Conservation (phyloP, 2,329 filamentous ascomycete species). For the Orbilia brochopaga region DNA sequence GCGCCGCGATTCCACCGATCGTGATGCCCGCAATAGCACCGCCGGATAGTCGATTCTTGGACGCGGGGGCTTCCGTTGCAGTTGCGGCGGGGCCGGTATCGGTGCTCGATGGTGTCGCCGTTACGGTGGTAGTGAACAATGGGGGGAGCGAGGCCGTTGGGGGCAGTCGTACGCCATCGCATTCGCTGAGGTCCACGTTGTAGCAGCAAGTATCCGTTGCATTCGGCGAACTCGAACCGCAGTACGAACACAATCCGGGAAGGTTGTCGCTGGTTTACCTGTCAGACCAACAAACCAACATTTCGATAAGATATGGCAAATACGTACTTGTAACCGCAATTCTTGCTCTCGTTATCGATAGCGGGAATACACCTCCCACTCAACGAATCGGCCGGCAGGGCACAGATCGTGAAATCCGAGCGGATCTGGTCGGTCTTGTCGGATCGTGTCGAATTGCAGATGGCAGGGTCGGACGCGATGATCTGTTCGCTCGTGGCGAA, state of each 20-base stretch:
- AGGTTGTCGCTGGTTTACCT: constrained; percentile 60
- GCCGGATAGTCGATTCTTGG: constrained; percentile 68
- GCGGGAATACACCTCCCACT: constrained; percentile 76
- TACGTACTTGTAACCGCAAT: constrained; percentile 76
- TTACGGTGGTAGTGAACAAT: constrained; percentile 63
- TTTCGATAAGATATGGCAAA: constrained; percentile 61
- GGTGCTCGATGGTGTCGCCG: constrained; percentile 60
- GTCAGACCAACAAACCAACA: constrained; percentile 56
- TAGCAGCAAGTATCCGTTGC: constrained; percentile 95
- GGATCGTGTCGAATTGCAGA: constrained; percentile 72
- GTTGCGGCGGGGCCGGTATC: constrained; percentile 53
- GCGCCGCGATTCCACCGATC: constrained; percentile 76
- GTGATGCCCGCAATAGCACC: constrained; percentile 91
- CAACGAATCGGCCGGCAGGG: constrained; percentile 79
- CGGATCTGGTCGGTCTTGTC: constrained; percentile 78
- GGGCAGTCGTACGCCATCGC: constrained; percentile 77
- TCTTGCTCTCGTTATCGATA: constrained; percentile 77
- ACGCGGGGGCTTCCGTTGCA: constrained; percentile 48
- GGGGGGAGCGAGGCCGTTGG: constrained; percentile 73
- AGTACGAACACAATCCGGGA: constrained; percentile 83
- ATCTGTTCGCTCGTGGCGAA: constrained; percentile 87
- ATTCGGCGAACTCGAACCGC: constrained; percentile 80
- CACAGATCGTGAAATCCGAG: constrained; percentile 89
- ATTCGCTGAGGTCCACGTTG: constrained; percentile 75
- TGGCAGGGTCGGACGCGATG: constrained; percentile 73